Percentiles rank a stretch among this genome's conserved stretches.
These are phyloP conservation scores for Aspergillus clavatus DNA, from an alignment of 2,329 filamentous ascomycete species.

Conservation along the genomic window DNA sequence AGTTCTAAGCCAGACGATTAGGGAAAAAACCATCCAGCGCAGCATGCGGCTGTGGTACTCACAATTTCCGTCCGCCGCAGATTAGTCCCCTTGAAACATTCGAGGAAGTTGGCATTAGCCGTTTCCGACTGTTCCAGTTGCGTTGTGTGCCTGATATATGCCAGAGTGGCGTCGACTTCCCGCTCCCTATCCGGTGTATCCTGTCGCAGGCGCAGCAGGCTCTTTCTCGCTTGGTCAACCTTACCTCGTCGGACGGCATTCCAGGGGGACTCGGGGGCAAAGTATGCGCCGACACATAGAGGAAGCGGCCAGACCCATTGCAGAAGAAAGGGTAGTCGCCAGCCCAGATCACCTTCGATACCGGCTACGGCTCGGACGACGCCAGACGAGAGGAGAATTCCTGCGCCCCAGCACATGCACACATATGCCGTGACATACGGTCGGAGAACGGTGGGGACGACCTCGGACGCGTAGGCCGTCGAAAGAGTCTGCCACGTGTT, in stretches of 20 bases:
- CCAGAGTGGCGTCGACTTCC: conserved; percentile 59
- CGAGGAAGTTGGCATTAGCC: conserved; percentile 64
- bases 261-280: conserved; percentile 31
- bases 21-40: no score
- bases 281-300: conserved; percentile 22
- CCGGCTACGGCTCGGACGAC: conserved; percentile 19
- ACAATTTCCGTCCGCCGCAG: conserved; percentile 68
- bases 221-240: not conserved
- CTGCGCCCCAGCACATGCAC: conserved; percentile 26
- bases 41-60: conserved; percentile 23
- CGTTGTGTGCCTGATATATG: conserved; percentile 84
- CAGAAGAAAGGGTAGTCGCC: conserved; percentile 13
- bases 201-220: conserved; percentile 2
- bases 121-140: conserved; percentile 70
- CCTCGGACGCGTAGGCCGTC: conserved; percentile 26
- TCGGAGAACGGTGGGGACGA: conserved; percentile 27
- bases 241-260: conserved; percentile 20
- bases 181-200: conserved; percentile 3
- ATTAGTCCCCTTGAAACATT: conserved; percentile 76
- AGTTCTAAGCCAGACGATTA: conserved; percentile 22
- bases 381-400: conserved; percentile 22
- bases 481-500: conserved; percentile 5
- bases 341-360: conserved; percentile 15
- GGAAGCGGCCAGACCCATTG: conserved; percentile 20
- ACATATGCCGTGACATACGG: conserved; percentile 27